These are phyloP conservation scores for Ogataea zsoltii DNA, from an alignment of 805 yeast genomes.

Conservation along the genomic window DNA sequence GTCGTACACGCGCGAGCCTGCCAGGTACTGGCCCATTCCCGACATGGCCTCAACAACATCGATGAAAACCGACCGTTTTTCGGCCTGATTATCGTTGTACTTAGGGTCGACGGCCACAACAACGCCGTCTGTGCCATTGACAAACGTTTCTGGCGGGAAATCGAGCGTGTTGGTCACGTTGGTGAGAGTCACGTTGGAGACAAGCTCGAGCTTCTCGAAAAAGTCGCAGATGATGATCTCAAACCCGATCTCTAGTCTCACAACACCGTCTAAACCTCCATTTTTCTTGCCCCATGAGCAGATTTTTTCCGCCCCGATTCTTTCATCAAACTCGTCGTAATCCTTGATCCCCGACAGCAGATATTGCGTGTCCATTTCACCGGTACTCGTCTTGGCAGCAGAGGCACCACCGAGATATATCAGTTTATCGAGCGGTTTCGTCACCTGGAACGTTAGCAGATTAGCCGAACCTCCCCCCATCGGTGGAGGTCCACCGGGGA, in stretches of 20 bases:
- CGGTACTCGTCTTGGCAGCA: slow-evolving; percentile 57
- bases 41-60: slow-evolving; percentile 33
- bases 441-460: slow-evolving; percentile 48
- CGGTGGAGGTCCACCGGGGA: neutral
- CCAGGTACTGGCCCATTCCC: slow-evolving; percentile 45
- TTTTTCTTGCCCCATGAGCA: slow-evolving; percentile 55
- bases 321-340: slow-evolving; percentile 40
- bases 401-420: slow-evolving; percentile 67
- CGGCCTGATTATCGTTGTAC: slow-evolving; percentile 13
- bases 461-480: slow-evolving; percentile 10
- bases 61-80: slow-evolving; percentile 23
- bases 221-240: slow-evolving; percentile 65
- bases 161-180: slow-evolving; percentile 39
- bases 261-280: slow-evolving; percentile 53
- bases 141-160: slow-evolving; percentile 35
- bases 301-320: slow-evolving; percentile 47
- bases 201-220: slow-evolving; percentile 45
- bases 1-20: slow-evolving; percentile 48
- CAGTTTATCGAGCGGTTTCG: slow-evolving; percentile 48
- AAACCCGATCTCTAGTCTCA: slow-evolving; percentile 61
- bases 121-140: neutral
- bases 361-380: slow-evolving; percentile 62
- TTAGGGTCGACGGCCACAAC: slow-evolving; percentile 2
- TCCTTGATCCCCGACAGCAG: slow-evolving; percentile 38
- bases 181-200: slow-evolving; percentile 45